A percentile compares a stretch with the other conserved stretches of the same genome.
Conservation (phyloP, 768 basidiomycete species). For the Sporobolomyces phaffii region DNA sequence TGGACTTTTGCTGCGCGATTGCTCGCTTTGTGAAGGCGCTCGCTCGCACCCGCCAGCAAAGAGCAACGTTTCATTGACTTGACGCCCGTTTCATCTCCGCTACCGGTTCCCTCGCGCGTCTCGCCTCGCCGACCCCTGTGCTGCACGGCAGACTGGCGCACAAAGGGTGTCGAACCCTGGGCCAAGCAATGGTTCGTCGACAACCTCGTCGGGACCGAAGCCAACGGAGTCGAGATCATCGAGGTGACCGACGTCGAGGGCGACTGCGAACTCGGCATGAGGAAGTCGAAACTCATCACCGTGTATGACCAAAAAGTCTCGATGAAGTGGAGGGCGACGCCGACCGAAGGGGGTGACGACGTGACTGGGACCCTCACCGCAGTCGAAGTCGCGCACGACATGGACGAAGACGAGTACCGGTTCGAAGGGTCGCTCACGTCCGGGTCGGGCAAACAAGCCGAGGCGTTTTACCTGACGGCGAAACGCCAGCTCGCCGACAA, state of each 20-base stretch:
- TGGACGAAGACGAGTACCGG: conserved; percentile 43
- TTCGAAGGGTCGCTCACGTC: conserved; percentile 36
- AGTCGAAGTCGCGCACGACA: conserved; percentile 42
- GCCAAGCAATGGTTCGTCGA: conserved; percentile 34
- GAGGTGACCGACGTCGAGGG: conserved; percentile 39
- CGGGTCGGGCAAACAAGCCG: conserved; percentile 35
- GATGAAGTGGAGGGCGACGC: conserved; percentile 20
- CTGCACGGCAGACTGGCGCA: conserved; percentile 38
- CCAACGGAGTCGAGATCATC: conserved; percentile 26
- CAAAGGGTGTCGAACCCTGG: conserved; percentile 39
- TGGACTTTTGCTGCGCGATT: background rate
- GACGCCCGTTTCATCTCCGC: background rate
- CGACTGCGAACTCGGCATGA: conserved; percentile 37
- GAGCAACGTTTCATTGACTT: background rate
- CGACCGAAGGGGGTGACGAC: conserved; percentile 12
- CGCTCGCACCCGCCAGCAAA: too few species aligned
- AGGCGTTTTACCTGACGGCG: conserved; percentile 32
- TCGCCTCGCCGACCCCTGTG: too few species aligned
- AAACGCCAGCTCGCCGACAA: conserved; percentile 38
- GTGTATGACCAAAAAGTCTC: conserved; percentile 40
- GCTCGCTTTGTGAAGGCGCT: background rate
- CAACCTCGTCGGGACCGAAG: conserved; percentile 25
- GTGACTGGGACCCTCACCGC: conserved; percentile 33
- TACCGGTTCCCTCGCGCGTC: too few species aligned
- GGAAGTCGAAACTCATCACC: conserved; percentile 37